Percentiles rank a stretch among this genome's conserved stretches.
These are phyloP conservation scores for Colletotrichum sp. DNA, from an alignment of 2,329 filamentous ascomycete species.

Conservation along the genomic window DNA sequence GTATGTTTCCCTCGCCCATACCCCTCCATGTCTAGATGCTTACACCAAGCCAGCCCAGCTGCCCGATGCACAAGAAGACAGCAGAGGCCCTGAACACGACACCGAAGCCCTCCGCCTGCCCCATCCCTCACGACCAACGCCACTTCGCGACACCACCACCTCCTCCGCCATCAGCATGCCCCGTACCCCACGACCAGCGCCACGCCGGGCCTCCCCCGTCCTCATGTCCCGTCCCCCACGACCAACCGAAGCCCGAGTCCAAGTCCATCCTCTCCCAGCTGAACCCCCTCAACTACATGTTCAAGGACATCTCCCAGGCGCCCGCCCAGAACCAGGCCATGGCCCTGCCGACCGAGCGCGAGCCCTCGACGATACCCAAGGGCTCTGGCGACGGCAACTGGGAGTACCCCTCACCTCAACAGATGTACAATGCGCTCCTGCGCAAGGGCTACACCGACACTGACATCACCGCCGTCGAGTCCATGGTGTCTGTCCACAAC, in stretches of 20 bases:
- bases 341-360: constrained; percentile 78
- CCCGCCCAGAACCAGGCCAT: constrained; percentile 75
- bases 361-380: constrained; percentile 89
- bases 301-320: constrained; percentile 81
- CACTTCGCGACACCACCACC: constrained; percentile 22
- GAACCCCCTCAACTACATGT: constrained; percentile 93
- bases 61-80: constrained; percentile 63
- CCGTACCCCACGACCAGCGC: constrained; percentile 29
- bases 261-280: constrained; percentile 60
- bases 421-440: constrained; percentile 99
- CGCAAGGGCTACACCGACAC: constrained; percentile 97
- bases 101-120: constrained; percentile 34
- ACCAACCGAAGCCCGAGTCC: constrained; percentile 34
- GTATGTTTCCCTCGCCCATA: constrained; percentile 32
- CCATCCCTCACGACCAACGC: constrained; percentile 30
- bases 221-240: constrained; percentile 53
- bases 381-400: constrained; percentile 81
- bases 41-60: constrained; percentile 47
- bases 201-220: constrained; percentile 35
- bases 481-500: constrained; percentile 98
- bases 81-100: constrained; percentile 50
- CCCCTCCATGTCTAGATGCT: constrained; percentile 11
- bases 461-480: constrained; percentile 89
- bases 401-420: constrained; percentile 98
- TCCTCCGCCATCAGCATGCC: constrained; percentile 34